Base-by-base conservation (phyloP, 768 basidiomycete genomes). In the Tulasnella sp. region DNA sequence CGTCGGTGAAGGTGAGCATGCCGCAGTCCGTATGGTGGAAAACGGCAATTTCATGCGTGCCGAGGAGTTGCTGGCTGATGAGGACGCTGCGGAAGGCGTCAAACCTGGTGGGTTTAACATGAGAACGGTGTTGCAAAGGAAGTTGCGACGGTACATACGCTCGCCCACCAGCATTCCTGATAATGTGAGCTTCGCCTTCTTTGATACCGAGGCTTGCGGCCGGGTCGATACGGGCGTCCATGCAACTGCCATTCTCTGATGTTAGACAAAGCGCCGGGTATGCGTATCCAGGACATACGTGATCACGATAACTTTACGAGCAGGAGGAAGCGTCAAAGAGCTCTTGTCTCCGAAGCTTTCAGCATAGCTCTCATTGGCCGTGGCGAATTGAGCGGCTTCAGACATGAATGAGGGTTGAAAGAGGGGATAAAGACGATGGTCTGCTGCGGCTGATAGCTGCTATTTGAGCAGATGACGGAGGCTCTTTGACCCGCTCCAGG, bases 1-100 rank as follows among this genome's bases (percentile, higher is more conserved):
- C 42, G 36, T 66, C 59, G 4, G 69, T 73, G 70, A 85, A 84
- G 0, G 76, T 78, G 45, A 81, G 69, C 82, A 86, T 84, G 43
- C 84, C 84, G 63, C 84, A 85, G 45, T 74, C 80, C 1, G 80
- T 82, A 67, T 86, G 84, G 65, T 81, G 82, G 66, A 83, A 76
- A 49, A 86, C 69, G 3, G 80, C 76, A 50, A 85, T 76, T 68
- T 84, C 81, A 14, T 73, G 72, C 8, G 84, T 86, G 11, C 81
- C 83, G 14, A 85, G 74, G 14, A 84, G 75, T 37, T 82, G 79
- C 64, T 86, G 83, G 29, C 83, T 84, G 64, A 86, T 77, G 49
- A 86, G 71, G 63, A 86, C 71, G 65, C 76, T 78, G 17, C 83
- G 75, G 7, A 86, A 62, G 1, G 82, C 78, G 25, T 86, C 84